Base-by-base conservation (phyloP, 2,329 filamentous ascomycete genomes). In the Microcyclosporella mali region DNA sequence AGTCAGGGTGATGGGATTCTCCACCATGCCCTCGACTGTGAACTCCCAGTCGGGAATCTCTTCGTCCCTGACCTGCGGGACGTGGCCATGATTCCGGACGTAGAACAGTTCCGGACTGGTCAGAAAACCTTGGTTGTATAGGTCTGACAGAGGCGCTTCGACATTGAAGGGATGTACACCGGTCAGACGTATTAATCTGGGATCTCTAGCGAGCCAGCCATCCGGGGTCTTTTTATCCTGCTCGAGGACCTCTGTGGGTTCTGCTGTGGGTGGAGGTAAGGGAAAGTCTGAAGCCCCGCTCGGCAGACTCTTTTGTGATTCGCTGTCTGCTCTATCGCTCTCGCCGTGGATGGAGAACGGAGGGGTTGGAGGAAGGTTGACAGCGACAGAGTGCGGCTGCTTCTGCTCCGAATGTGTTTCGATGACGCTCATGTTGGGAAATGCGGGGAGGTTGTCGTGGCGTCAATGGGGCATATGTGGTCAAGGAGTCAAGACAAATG, bases 91-190 rank as follows among this genome's bases (percentile, higher is more conserved):
- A 58, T 95, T 95, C 28, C 89, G 74, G 7, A 95, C 89, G 63
- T 94, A 95, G 66, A 94, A 92, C 1, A 95, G 71, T 55, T 94
- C 84, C 10, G 88, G 84, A 30, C 82, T 86, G 1, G 88, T 95
- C 29, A 95, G 70, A 60, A 95, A 95, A 0, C 89, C 88, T 68
- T 81, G 72, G 45, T 90, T 76, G 64, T 81, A 95, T 1, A 95
- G 70, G 12, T 81, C 79, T 41, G 79, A 85, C 7, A 95, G 68
- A 0, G 89, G 88, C 8, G 89, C 77, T 66, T 95, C 89, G 37
- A 85, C 83, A 56, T 95, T 95, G 71, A 94, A 94, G 1, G 89
- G 89, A 64, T 95, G 89, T 4, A 86, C 77, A 17, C 89, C 89
- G 9, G 89, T 95, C 11, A 95, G 71, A 38, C 89, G 78, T 51